Base-by-base conservation (phyloP, 2,329 filamentous ascomycete species). In the Sclerotinia spermophila region DNA sequence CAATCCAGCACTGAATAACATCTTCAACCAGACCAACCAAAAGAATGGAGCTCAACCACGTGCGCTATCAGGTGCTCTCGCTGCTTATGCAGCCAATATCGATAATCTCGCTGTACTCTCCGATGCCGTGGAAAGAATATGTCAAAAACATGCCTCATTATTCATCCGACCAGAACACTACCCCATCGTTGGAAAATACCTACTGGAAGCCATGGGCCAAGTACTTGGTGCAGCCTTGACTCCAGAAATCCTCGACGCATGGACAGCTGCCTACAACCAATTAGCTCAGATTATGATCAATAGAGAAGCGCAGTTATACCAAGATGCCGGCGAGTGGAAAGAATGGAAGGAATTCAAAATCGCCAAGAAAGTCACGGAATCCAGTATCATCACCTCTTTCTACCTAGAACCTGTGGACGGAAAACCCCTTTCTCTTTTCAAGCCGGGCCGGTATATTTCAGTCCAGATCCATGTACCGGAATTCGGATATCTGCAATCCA, bases 121-220 rank as follows among this genome's bases (percentile, higher is more conserved):
- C 19, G 83, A 86, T 44, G 82, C 82, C 45, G 83, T 87, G 21
- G 89, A 92, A 79, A 86, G 89, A 76, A 93, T 95, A 74, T 90
- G 89, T 71, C 87, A 93, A 77, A 94, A 93, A 82, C 92, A 94
- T 77, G 90, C 85, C 35, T 90, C 87, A 1, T 84, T 94, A n/a
- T 87, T 87, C 77, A 86, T 94, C 76, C 82, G 83, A 73, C 84
- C 91, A 0, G 89, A 89, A 33, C 89, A 93, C 68, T 94, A 94
- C 78, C 81, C 83, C 67, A 85, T 93, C 44, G 91, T 94, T 2
- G 92, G 90, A 56, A 84, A 86, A 73, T 85, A 89, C 78, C 84
- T 94, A 1, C 83, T 94, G 27, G 85, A 84, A 64, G 89, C 91
- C 2, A 90, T 94, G 81, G 86, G 85, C 19, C 79, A 85, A 45